Conservation (phyloP, 2,329 filamentous ascomycete species). For the Diaporthe velutina region DNA sequence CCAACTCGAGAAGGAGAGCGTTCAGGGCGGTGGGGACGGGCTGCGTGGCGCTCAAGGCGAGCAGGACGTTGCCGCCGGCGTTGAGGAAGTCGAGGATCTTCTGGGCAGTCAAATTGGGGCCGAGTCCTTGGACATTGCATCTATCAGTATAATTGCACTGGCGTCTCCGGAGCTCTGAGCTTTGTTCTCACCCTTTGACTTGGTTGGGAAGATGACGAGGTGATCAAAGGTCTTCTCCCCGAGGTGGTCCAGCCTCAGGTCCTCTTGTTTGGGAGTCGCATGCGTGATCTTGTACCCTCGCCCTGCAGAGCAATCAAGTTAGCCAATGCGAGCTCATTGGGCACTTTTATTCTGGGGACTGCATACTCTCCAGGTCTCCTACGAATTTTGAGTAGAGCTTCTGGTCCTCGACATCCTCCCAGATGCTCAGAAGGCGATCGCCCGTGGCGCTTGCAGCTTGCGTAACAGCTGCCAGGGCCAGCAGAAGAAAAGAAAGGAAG, state of each 20-base stretch:
- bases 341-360: background rate
- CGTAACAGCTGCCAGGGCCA: slow-evolving; percentile 75
- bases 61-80: slow-evolving; percentile 88
- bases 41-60: slow-evolving; percentile 81
- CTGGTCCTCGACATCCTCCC: slow-evolving; percentile 87
- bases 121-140: slow-evolving; percentile 73
- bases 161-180: background rate
- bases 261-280: slow-evolving; percentile 85
- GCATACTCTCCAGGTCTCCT: slow-evolving; percentile 76
- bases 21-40: slow-evolving; percentile 80
- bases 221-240: slow-evolving; percentile 94
- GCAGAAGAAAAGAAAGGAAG: slow-evolving; percentile 76
- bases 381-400: slow-evolving; percentile 86
- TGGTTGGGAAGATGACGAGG: slow-evolving; percentile 87
- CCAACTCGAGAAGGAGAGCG: slow-evolving; percentile 86
- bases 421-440: slow-evolving; percentile 83
- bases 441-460: slow-evolving; percentile 85
- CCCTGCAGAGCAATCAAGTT: slow-evolving; percentile 62
- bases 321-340: slow-evolving; percentile 38
- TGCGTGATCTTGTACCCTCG: slow-evolving; percentile 86
- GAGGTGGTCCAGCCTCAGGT: slow-evolving; percentile 83
- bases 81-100: slow-evolving; percentile 92
- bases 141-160: background rate
- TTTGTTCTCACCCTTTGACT: slow-evolving; percentile 79
- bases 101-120: slow-evolving; percentile 88